These are phyloP conservation scores for Aspergillus texensis DNA, from an alignment of 2,329 filamentous ascomycete genomes.

Conservation along the genomic window DNA sequence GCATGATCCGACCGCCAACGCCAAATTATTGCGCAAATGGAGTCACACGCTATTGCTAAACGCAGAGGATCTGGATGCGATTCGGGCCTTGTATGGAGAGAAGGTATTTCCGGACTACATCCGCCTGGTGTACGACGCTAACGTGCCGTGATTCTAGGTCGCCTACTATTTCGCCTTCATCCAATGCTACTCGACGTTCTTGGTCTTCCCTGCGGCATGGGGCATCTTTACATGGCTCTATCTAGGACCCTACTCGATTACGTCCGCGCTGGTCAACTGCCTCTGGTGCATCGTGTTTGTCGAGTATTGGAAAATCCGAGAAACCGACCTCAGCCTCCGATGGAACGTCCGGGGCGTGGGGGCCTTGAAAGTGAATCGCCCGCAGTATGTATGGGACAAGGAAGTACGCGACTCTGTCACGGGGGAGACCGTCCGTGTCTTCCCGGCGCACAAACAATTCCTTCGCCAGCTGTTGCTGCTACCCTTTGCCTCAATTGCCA, in stretches of 20 bases:
- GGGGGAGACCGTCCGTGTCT: constrained; percentile 75
- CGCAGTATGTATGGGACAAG: constrained; percentile 78
- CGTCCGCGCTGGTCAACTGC: constrained; percentile 76
- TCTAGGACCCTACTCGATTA: constrained; percentile 79
- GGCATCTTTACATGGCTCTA: constrained; percentile 78
- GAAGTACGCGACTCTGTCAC: constrained; percentile 78
- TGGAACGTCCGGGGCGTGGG: constrained; percentile 90
- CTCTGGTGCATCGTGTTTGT: constrained; percentile 91
- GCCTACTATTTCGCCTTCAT: constrained; percentile 96
- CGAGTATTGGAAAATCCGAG: constrained; percentile 95
- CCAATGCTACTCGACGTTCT: constrained; percentile 84
- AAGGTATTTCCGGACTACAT: constrained; percentile 45
- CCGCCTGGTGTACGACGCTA: not conserved
- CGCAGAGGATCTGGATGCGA: constrained; percentile 70
- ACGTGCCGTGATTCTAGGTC: constrained; percentile 53
- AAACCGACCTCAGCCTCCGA: constrained; percentile 79
- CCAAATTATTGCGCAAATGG: constrained; percentile 73
- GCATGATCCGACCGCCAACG: constrained; percentile 76
- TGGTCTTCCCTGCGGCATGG: constrained; percentile 78
- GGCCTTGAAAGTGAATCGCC: constrained; percentile 74
- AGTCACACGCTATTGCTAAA: constrained; percentile 65
- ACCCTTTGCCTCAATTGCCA: constrained; percentile 78
- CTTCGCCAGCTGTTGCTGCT: constrained; percentile 77
- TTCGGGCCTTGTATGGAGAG: constrained; percentile 77
- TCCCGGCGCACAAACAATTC: constrained; percentile 74